Percentiles rank a stretch among this genome's conserved stretches.
phyloP scores from a whole-genome alignment of 225 moss, liverwort and hornwort species.

The Takakia lepidozioides region DNA sequence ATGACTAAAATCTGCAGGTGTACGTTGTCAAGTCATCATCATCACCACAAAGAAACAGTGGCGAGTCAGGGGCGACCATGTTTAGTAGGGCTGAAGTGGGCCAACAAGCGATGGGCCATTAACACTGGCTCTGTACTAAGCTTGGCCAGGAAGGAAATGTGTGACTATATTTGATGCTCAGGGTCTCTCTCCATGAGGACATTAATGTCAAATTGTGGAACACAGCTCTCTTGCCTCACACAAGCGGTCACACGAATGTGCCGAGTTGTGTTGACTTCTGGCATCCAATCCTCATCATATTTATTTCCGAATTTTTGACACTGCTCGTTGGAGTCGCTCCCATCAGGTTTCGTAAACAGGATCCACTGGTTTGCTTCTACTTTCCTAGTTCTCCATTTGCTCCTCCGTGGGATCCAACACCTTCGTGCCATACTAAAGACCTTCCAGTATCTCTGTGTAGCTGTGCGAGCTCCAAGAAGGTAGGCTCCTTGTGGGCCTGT shows the following conservation, averaged over 20 bases:
- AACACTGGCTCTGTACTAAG: constrained; percentile 2
- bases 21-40: constrained; percentile 50
- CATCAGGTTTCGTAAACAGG: too few relatives aligned
- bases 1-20: constrained; percentile 18
- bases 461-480: constrained; percentile 1
- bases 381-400: constrained; percentile 30
- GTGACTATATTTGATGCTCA: constrained; percentile 6
- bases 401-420: constrained; percentile 24
- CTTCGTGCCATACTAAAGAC: constrained; percentile 20
- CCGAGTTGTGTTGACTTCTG: constrained; percentile 24
- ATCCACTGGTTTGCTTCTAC: constrained; percentile 16
- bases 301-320: constrained; percentile 47
- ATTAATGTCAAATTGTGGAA: too few relatives aligned
- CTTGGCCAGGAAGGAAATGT: constrained; percentile 2
- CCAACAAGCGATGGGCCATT: constrained; percentile 34
- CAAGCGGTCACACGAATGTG: constrained; percentile 14
- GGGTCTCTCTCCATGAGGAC: constrained; percentile 18
- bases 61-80: constrained; percentile 23
- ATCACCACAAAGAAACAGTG: constrained; percentile 45
- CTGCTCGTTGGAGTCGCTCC: constrained; percentile 35
- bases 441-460: constrained; percentile 19
- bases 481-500: too few relatives aligned
- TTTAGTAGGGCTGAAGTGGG: constrained; percentile 41
- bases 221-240: constrained; percentile 3
- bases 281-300: constrained; percentile 17